phyloP scores from a whole-genome alignment of 495 filamentous ascomycete genomes.

The Podospora fimiseda region DNA sequence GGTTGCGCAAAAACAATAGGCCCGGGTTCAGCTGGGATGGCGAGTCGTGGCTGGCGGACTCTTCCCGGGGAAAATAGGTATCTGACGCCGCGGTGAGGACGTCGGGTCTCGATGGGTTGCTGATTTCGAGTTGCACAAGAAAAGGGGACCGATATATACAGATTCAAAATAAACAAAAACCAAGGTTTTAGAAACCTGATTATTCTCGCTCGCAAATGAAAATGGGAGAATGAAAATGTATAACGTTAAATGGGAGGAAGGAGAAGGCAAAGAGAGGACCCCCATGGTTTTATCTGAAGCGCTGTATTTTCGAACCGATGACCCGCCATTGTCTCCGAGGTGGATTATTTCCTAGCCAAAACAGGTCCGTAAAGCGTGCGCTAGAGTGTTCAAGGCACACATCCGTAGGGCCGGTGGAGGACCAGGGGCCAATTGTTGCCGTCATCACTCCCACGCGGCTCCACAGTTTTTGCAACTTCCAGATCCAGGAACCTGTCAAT shows the following conservation, averaged over 20 bases:
- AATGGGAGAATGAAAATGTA: not conserved
- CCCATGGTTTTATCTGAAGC: not conserved
- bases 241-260: not conserved
- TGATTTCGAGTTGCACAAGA: no score
- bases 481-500: not conserved
- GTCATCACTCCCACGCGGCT: not conserved
- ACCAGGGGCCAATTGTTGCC: not conserved
- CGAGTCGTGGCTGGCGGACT: not conserved
- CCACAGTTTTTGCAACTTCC: conserved; percentile 4
- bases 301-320: not conserved
- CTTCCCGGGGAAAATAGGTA: not conserved
- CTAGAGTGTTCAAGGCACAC: no score
- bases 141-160: no score
- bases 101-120: no score
- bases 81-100: no score
- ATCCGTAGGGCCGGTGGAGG: not conserved
- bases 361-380: not conserved
- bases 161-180: no score
- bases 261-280: not conserved
- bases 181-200: no score
- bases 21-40: not conserved
- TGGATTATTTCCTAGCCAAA: conserved; percentile 1
- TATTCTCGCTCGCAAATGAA: no score
- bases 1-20: not conserved
- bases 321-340: not conserved